phyloP scores from a whole-genome alignment of 331 rosid genomes.

The Spiraea crenata region DNA sequence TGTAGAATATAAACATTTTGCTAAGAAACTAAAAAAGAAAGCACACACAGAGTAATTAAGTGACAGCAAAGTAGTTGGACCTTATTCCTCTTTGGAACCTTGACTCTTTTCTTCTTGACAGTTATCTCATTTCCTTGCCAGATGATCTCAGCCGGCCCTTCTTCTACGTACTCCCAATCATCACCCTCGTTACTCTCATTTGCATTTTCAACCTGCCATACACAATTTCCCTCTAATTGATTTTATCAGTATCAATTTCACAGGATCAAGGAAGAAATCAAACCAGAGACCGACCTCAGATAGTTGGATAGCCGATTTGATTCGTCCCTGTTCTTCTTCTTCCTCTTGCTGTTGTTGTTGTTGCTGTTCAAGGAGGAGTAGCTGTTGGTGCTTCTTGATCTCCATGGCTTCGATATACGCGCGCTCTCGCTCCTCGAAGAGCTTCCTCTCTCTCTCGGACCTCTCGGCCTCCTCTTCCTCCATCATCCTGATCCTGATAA shows the following conservation, averaged over 20 bases:
- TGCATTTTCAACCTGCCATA: slow-evolving; percentile 37
- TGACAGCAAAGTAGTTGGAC: background rate
- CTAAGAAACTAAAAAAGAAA: slow-evolving; percentile 12
- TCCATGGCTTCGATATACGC: slow-evolving; percentile 65
- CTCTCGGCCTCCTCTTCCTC: slow-evolving; percentile 71
- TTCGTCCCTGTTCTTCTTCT: slow-evolving; percentile 37
- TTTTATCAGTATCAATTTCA: no score
- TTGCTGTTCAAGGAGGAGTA: no score
- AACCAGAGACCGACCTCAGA: no score
- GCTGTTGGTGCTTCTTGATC: slow-evolving; percentile 36
- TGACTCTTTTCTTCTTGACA: slow-evolving; percentile 62
- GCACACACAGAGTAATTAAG: background rate
- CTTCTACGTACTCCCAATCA: slow-evolving; percentile 56
- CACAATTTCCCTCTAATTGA: background rate
- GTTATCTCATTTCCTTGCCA: slow-evolving; percentile 89
- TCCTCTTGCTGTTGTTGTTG: no score
- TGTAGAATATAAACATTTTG: background rate
- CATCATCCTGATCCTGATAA: slow-evolving; percentile 28
- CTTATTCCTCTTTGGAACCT: slow-evolving; percentile 42
- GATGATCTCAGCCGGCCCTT: slow-evolving; percentile 79
- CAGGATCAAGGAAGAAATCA: no score
- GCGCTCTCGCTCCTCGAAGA: slow-evolving; percentile 62
- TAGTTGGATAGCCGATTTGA: no score
- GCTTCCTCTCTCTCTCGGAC: slow-evolving; percentile 48
- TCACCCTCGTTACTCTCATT: slow-evolving; percentile 29